Evolutionary conservation across 495 filamentous ascomycete genomes (phyloP), one percentile per base, ranked within the genome.

Genomic region (Xylaria sp.): DNA sequence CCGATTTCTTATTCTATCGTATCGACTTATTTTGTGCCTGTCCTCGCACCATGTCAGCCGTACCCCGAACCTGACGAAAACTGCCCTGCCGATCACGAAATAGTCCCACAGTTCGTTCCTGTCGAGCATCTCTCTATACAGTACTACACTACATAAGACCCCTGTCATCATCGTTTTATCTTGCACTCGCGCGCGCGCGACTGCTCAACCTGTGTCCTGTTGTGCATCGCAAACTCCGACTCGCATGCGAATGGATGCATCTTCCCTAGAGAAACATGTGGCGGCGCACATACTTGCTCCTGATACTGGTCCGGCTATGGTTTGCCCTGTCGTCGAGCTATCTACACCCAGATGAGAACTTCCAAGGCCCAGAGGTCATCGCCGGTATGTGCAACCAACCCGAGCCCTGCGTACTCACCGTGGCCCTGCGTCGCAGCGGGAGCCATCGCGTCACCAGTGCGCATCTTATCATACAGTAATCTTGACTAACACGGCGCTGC

Each of bases 261-360:
- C 12, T 59, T 41, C 44, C 24, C 14, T 62, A 61, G 68, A 58
- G 69, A 77, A 80, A 58, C 75, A 98, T 97, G 96, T 97, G 93
- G 95, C 88, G 94, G 85, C 90, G 94, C 83, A 89, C 90, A 64
- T 97, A 97, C 81, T 83, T 98, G 74, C 81, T 97, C 48, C 85
- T 99, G 69, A 80, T 97, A 69, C 81, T 93, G 71, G 91, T 98
- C 73, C 92, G 97, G 77, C 87, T 98, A 71, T 98, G 97, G 85
- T 97, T 98, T 76, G 95, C 96, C 55, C 85, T 97, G 41, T 94
- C 91, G 59, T 93, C 96, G 57, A 98, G 95, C 84, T 99, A 99
- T 81, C 88, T 99, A 40, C 96, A 99, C 80, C 96, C 96, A 3
- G 96, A 99, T 82, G 96, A 99, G 85, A 93, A 98, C 82, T 99